Evolutionary conservation across 805 yeast genomes (phyloP).

Genomic region (Yarrowia yakushimensis): DNA sequence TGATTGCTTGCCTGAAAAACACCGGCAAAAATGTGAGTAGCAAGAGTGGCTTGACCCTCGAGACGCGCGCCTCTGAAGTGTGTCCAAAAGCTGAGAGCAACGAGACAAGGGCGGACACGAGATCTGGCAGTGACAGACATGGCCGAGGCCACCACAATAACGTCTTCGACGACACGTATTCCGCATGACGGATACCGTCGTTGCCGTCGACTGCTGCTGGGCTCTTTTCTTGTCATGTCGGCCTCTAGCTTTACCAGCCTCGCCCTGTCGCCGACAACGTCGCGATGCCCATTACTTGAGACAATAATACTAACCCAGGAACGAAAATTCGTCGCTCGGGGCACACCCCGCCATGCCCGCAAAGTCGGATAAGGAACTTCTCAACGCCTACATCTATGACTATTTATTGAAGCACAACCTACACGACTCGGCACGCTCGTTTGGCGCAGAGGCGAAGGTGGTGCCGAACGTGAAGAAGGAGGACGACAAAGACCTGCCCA

Average conservation of each 20-base stretch:
- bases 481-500: constrained; percentile 30
- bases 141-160: background rate
- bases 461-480: constrained; percentile 31
- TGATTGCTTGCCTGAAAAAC: constrained; percentile 13
- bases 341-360: constrained; percentile 25
- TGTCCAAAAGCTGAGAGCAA: background rate
- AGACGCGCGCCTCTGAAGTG: background rate
- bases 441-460: constrained; percentile 73
- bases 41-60: background rate
- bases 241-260: background rate
- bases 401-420: constrained; percentile 72
- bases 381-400: constrained; percentile 85
- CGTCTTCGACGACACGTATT: background rate
- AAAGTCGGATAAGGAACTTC: constrained; percentile 33
- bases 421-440: constrained; percentile 66
- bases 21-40: constrained; percentile 22
- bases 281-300: background rate
- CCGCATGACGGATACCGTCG: background rate
- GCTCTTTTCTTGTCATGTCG: background rate
- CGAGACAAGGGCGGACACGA: background rate
- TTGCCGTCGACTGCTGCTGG: background rate
- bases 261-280: background rate
- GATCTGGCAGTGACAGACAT: background rate
- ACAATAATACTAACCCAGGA: constrained; percentile 4
- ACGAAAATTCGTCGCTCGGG: constrained; percentile 25